Base-by-base conservation (phyloP, 225 moss, liverwort and hornwort genomes). In the Lunularia cruciata region DNA sequence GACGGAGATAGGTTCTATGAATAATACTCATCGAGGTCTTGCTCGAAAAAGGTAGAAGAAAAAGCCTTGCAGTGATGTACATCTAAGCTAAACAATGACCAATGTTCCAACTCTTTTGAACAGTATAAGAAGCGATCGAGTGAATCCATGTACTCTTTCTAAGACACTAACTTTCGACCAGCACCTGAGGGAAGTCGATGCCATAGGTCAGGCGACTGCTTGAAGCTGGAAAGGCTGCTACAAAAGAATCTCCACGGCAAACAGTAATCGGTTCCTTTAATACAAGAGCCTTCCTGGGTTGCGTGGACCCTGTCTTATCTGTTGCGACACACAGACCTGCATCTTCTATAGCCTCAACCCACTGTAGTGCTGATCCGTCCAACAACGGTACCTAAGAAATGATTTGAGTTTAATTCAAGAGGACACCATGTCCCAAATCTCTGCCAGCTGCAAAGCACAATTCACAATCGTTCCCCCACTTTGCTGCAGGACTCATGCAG, bases 341-440 rank as follows among this genome's bases (percentile, higher is more conserved):
- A 69, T 85, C 80, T 65, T 86, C 81, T 4, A 98, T 89, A 31
- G 98, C 98, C 65, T 84, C 82, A 3, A 98, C 91, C 98, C 98
- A 98, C n/a, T 84, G 91, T 32, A 69, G 61, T 35, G 98, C 98
- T 60, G 98, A 98, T 5, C 98, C 98, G 71, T 98, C 98, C 30
- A 93, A 81, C 33, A 98, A 67, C 15, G 98, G 91, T 3, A 98
- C 86, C 86, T 87, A 68, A 30, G 52, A 10, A n/a, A 31, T 47
- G 45, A 52, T 37, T 38, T 63, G 60, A 14, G 37, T 23, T 56
- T 18, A 15, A 37, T 15, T 40, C 61, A 61, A 15, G 23, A 11
- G 42, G 13, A 40, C 39, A 10, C 14, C 39, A 61, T 26, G 10
- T 25, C 12, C 34, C 13, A 61, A n/a, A n/a, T n/a, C n/a, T n/a